Base-by-base conservation (phyloP, 139 green algal species). In the Picochlorum sp. region DNA sequence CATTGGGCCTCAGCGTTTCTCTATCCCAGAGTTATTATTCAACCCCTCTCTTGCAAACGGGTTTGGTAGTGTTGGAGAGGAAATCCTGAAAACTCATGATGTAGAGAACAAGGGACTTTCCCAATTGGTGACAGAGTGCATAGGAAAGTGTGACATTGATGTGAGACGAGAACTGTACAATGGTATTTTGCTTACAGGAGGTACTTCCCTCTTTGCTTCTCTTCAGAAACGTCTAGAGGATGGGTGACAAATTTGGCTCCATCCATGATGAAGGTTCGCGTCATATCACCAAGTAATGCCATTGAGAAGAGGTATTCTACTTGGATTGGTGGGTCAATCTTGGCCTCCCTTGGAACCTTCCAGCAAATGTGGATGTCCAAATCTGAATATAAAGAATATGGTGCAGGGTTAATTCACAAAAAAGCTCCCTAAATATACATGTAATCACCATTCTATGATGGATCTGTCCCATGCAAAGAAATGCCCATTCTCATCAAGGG, bases 291-390 rank as follows among this genome's bases (percentile, higher is more conserved):
- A 7, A 56, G 72, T 57, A 96, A 94, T 69, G 30, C 74, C 0
- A 71, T 86, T n/a, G 90, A 97, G 74, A 72, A 89, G 30, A 76
- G 84, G 13, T 94, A 91, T 77, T 74, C 65, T 47, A 76, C 81
- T 4, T 96, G 88, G 89, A 88, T 96, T 14, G 89, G 89, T 50
- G 92, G 92, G 37, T 96, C 87, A 58, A 97, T 98, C 63, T 81
- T 98, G 38, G 81, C 89, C 11, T 92, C 79, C 4, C 76, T 98
- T 44, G 92, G 92, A 8, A 88, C 86, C 5, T 98, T 98, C 76
- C 92, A 98, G 65, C 92, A 97, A 71, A 91, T 97, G 88, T 98
- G 92, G 92, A 89, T 97, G 83, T 89, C 75, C 26, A 90, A 88
- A 57, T 67, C 75, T 32, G 92, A 98, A 73, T 98, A 96, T 64